Percentiles rank a stretch among this genome's conserved stretches.
Evolutionary conservation across 2,329 filamentous ascomycete genomes (phyloP).

Genomic region (Colletotrichum tanaceti): DNA sequence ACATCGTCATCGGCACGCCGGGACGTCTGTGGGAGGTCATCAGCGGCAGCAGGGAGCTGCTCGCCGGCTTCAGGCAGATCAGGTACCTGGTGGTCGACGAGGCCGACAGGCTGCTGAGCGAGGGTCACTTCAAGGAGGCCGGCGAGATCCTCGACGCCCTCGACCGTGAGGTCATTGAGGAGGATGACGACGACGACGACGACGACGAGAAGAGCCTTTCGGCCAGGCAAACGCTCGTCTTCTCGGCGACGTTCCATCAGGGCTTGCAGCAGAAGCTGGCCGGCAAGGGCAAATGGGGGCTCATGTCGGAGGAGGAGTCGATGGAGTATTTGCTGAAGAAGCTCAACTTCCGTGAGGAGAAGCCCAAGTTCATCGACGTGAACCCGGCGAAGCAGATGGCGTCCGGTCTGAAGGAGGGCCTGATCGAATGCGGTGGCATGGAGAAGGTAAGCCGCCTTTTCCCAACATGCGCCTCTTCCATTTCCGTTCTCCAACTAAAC

Average conservation of each 20-base stretch:
- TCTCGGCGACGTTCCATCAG: slow-evolving; percentile 96
- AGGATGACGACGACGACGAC: slow-evolving; percentile 61
- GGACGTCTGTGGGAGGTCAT: slow-evolving; percentile 96
- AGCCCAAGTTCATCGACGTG: slow-evolving; percentile 91
- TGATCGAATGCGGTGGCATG: slow-evolving; percentile 91
- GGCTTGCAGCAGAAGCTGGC: slow-evolving; percentile 90
- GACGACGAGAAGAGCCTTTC: slow-evolving; percentile 57
- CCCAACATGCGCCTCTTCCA: no score
- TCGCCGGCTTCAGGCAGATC: slow-evolving; percentile 77
- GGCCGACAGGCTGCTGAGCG: slow-evolving; percentile 89
- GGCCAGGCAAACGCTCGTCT: slow-evolving; percentile 87
- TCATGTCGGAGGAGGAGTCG: slow-evolving; percentile 78
- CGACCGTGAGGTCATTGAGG: slow-evolving; percentile 76
- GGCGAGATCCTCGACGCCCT: slow-evolving; percentile 87
- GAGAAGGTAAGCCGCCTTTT: slow-evolving; percentile 81
- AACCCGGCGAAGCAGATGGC: slow-evolving; percentile 94
- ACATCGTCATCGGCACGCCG: slow-evolving; percentile 93
- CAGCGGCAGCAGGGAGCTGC: slow-evolving; percentile 76
- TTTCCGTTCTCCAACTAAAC: slow-evolving; percentile 39
- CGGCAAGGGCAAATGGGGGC: slow-evolving; percentile 71
- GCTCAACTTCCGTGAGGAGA: slow-evolving; percentile 85
- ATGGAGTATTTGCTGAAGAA: slow-evolving; percentile 94
- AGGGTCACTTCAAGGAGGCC: slow-evolving; percentile 95
- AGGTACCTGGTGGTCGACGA: slow-evolving; percentile 92
- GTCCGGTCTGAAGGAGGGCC: slow-evolving; percentile 82